Conservation (phyloP, 2,329 filamentous ascomycete genomes). For the Penicillium sp. region DNA sequence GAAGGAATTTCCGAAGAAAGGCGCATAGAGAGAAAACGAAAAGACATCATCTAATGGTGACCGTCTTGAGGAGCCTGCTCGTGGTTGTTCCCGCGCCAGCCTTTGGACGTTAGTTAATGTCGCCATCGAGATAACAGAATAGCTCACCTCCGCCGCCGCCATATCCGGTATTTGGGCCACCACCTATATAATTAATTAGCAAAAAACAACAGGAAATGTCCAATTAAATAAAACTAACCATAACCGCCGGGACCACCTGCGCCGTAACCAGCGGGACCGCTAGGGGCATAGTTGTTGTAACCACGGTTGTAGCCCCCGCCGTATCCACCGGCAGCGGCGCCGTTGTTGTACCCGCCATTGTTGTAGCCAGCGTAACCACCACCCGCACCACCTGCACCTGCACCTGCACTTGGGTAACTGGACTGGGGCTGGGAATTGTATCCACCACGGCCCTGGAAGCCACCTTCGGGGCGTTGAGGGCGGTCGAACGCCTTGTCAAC, state of each 20-base stretch:
- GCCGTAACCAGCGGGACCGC: constrained; percentile 23
- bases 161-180: constrained; percentile 29
- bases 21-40: background rate
- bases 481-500: constrained; percentile 94
- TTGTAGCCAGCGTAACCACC: constrained; percentile 34
- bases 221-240: constrained; percentile 22
- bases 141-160: constrained; percentile 30
- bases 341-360: constrained; percentile 20
- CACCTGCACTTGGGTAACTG: constrained; percentile 39
- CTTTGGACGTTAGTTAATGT: constrained; percentile 14
- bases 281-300: constrained; percentile 9
- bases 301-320: constrained; percentile 36
- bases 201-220: background rate
- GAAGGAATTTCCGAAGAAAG: background rate
- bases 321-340: constrained; percentile 25
- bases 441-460: constrained; percentile 48
- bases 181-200: constrained; percentile 14
- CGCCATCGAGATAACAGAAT: no score
- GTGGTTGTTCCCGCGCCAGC: constrained; percentile 27
- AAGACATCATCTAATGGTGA: constrained; percentile 13
- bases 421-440: constrained; percentile 44
- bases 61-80: constrained; percentile 21
- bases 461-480: constrained; percentile 57
- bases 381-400: constrained; percentile 33
- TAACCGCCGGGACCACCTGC: constrained; percentile 34